Evolutionary conservation across 257 asterid genomes (phyloP).

Genomic region (Echium plantagineum): DNA sequence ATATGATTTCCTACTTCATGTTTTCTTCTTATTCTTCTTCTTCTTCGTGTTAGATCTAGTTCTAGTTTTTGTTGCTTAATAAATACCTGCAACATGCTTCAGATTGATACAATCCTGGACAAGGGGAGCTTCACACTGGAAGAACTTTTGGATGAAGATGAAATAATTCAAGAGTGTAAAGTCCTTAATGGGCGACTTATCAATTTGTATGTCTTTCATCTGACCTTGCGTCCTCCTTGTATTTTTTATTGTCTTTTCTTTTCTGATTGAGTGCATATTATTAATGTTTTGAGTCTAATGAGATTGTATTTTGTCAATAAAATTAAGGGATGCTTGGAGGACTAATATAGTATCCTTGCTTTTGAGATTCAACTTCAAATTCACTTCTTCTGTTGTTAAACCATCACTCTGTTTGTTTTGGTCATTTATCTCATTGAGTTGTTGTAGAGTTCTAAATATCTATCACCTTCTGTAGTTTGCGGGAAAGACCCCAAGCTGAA

Average conservation of each 20-base stretch:
- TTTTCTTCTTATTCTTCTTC: no score
- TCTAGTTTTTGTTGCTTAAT: background rate
- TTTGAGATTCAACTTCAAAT: no score
- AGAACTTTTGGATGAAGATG: slow-evolving; percentile 93
- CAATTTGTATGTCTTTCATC: slow-evolving; percentile 47
- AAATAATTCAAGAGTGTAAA: slow-evolving; percentile 93
- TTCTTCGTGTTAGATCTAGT: background rate
- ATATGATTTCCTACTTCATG: no score
- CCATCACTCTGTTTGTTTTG: no score
- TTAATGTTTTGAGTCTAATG: background rate
- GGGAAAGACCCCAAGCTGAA: slow-evolving; percentile 57
- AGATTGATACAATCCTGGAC: slow-evolving; percentile 85
- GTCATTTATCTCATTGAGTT: background rate
- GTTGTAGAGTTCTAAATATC: background rate
- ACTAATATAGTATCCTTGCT: background rate
- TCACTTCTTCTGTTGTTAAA: no score
- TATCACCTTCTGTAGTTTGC: slow-evolving; percentile 41
- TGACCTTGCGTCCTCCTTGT: background rate
- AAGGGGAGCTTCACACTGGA: slow-evolving; percentile 65
- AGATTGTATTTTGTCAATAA: background rate
- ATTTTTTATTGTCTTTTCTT: no score
- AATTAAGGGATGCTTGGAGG: background rate
- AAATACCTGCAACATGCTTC: slow-evolving; percentile 8
- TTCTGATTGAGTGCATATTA: background rate
- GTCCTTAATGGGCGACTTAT: slow-evolving; percentile 89